Evolutionary conservation across 371 early-diverging fungal species (phyloP).

Genomic region (Mortierella sp.): DNA sequence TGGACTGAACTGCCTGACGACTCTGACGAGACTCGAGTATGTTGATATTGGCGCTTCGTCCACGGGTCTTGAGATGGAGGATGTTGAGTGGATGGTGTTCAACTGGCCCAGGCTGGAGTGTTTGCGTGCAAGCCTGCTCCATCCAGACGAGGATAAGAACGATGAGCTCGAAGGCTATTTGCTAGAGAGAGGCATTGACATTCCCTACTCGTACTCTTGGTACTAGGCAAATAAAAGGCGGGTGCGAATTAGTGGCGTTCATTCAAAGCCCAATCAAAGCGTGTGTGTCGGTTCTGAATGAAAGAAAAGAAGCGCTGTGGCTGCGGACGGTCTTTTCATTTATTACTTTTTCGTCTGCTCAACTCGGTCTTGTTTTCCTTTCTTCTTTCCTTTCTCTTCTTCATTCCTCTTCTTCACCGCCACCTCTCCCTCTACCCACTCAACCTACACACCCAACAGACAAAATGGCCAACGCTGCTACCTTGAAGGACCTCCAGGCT

Average conservation of each 20-base stretch:
- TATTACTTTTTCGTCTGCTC: background rate
- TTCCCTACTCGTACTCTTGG: background rate
- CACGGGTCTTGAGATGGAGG: background rate
- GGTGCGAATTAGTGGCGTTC: background rate
- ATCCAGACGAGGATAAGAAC: background rate
- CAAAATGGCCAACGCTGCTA: constrained; percentile 52
- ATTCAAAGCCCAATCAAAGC: too few species aligned
- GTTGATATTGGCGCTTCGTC: background rate
- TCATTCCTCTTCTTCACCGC: background rate
- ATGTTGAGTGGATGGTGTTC: background rate
- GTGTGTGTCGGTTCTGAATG: background rate
- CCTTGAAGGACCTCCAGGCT: constrained; percentile 48
- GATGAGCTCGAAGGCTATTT: background rate
- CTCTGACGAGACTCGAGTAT: background rate
- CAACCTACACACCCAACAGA: background rate
- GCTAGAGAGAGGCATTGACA: too few species aligned
- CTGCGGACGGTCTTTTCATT: constrained; percentile 7
- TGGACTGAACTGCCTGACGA: background rate
- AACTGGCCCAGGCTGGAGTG: background rate
- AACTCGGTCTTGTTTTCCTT: background rate
- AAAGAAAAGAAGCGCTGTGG: background rate
- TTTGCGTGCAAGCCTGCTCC: background rate
- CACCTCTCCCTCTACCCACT: background rate
- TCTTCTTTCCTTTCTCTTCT: constrained; percentile 7
- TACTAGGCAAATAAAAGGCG: too few species aligned